phyloP scores from a whole-genome alignment of 345 rosid genomes.

The Luvunga scandens region DNA sequence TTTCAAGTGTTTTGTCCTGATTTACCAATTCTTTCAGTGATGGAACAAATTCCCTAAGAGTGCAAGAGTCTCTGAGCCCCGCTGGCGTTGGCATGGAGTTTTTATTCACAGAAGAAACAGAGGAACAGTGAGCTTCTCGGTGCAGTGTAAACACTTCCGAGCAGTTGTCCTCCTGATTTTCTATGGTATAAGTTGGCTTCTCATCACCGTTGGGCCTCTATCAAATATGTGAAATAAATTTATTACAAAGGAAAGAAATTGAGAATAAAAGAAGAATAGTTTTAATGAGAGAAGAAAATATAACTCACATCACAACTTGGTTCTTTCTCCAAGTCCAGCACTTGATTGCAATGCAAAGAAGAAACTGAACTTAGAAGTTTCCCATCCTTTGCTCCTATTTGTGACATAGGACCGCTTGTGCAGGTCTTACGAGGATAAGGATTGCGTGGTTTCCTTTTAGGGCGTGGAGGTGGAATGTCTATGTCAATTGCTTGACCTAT shows the following conservation, averaged over 20 bases:
- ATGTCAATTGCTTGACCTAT: slow-evolving; percentile 72
- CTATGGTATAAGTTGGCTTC: slow-evolving; percentile 43
- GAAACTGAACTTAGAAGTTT: slow-evolving; percentile 43
- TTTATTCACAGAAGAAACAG: slow-evolving; percentile 52
- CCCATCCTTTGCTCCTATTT: slow-evolving; percentile 47
- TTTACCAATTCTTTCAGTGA: slow-evolving; percentile 42
- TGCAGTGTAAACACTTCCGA: slow-evolving; percentile 53
- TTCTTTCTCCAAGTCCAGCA: slow-evolving; percentile 59
- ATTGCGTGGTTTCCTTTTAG: slow-evolving; percentile 88
- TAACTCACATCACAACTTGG: slow-evolving; percentile 56
- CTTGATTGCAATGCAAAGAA: slow-evolving; percentile 43
- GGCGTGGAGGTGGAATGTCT: slow-evolving; percentile 96
- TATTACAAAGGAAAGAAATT: slow-evolving; percentile 17
- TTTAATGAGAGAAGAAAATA: slow-evolving; percentile 3
- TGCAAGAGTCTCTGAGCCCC: slow-evolving; percentile 37
- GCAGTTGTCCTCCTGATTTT: slow-evolving; percentile 60
- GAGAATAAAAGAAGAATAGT: slow-evolving; percentile 1
- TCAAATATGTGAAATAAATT: slow-evolving; percentile 21
- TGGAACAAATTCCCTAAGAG: slow-evolving; percentile 61
- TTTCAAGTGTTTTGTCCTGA: slow-evolving; percentile 25
- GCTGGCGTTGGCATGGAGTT: slow-evolving; percentile 37
- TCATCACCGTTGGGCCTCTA: slow-evolving; percentile 51
- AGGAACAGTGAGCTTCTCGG: slow-evolving; percentile 52
- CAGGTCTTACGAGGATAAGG: slow-evolving; percentile 90
- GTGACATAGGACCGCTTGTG: slow-evolving; percentile 29